These are phyloP conservation scores for Peronosclerospora sorghi DNA, from an alignment of 352 stramenopile species.

Conservation along the genomic window DNA sequence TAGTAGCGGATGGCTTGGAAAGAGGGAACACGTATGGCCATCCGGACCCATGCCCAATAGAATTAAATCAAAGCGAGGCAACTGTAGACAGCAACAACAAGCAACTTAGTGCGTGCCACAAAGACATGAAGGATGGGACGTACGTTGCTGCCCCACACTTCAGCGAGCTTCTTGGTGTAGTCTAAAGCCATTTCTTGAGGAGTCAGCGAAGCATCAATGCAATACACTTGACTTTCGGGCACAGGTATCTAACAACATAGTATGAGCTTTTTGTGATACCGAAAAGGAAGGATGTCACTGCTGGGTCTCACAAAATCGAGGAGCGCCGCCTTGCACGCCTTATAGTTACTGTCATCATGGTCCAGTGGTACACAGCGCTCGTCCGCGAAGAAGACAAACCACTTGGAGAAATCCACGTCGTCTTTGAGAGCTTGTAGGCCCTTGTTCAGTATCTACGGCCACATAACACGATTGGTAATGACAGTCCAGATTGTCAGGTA, in stretches of 20 bases:
- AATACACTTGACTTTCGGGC: constrained; percentile 76
- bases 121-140: background rate
- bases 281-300: background rate
- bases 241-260: constrained; percentile 10
- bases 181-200: constrained; percentile 52
- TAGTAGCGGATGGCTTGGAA: constrained; percentile 91
- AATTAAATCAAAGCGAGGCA: constrained; percentile 90
- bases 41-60: constrained; percentile 96
- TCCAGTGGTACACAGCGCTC: constrained; percentile 92
- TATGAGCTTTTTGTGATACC: background rate
- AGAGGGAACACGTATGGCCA: constrained; percentile 97
- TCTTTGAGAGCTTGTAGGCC: constrained; percentile 60
- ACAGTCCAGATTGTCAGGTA: background rate
- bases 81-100: constrained; percentile 17
- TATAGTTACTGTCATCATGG: constrained; percentile 93
- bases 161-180: constrained; percentile 61
- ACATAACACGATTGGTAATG: background rate
- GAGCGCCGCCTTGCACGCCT: constrained; percentile 84
- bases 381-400: constrained; percentile 97
- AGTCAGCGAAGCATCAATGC: constrained; percentile 77
- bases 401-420: constrained; percentile 90
- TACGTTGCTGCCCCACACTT: constrained; percentile 55
- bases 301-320: constrained; percentile 59
- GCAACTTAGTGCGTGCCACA: background rate
- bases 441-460: constrained; percentile 66